Conservation (phyloP, 2,329 filamentous ascomycete genomes). For the Epichloe festucae region DNA sequence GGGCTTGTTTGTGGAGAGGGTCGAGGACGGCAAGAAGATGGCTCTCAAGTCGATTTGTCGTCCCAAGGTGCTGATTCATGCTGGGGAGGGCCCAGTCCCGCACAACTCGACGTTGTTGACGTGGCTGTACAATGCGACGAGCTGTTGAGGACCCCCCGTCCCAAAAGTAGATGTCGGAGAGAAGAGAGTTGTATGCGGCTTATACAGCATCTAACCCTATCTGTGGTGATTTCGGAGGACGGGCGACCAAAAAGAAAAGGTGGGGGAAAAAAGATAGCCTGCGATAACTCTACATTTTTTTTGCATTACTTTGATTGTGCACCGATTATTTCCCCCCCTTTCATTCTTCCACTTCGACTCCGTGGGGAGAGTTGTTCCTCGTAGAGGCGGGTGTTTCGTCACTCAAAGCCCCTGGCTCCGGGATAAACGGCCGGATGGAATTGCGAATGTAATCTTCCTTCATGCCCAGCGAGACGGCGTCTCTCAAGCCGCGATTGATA, state of each 20-base stretch:
- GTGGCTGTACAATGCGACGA: constrained; percentile 14
- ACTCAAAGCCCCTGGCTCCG: constrained; percentile 8
- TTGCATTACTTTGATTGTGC: background rate
- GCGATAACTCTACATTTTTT: too few relatives aligned
- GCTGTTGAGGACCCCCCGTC: background rate
- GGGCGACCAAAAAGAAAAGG: too few relatives aligned
- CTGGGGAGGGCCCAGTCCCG: constrained; percentile 14
- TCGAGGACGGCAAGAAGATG: constrained; percentile 21
- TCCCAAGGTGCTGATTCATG: constrained; percentile 21
- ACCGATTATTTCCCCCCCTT: background rate
- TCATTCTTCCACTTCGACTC: background rate
- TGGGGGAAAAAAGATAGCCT: too few relatives aligned
- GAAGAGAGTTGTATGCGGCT: too few relatives aligned
- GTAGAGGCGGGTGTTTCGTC: background rate
- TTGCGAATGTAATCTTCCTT: constrained; percentile 23
- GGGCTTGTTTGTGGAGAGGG: constrained; percentile 23
- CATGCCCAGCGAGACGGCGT: constrained; percentile 23
- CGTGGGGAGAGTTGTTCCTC: background rate
- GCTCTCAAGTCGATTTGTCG: constrained; percentile 19
- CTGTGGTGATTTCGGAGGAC: too few relatives aligned
- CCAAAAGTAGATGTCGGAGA: too few relatives aligned
- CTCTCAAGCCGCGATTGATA: constrained; percentile 24
- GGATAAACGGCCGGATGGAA: constrained; percentile 24
- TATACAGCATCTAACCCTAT: too few relatives aligned
- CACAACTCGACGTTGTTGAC: constrained; percentile 20